Evolutionary conservation across 495 filamentous ascomycete species (phyloP).

Genomic region (Clohesyomyces aquaticus): DNA sequence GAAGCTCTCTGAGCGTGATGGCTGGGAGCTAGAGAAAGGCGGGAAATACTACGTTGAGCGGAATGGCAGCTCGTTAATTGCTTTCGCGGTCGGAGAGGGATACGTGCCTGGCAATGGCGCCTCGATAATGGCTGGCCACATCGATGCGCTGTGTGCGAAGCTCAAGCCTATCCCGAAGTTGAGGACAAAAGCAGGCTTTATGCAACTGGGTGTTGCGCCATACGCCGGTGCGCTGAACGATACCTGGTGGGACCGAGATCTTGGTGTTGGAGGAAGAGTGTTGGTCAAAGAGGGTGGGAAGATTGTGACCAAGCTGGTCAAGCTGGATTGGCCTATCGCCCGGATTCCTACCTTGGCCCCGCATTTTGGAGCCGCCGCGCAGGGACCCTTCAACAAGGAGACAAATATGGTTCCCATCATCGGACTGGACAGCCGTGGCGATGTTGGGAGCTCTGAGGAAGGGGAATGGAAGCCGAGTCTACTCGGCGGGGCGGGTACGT

Average conservation of each 20-base stretch:
- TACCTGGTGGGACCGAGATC: slow-evolving; percentile 95
- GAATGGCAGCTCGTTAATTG: slow-evolving; percentile 83
- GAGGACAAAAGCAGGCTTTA: slow-evolving; percentile 75
- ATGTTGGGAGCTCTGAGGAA: slow-evolving; percentile 46
- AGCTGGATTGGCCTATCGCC: slow-evolving; percentile 92
- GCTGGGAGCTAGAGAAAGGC: slow-evolving; percentile 78
- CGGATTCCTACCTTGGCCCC: slow-evolving; percentile 90
- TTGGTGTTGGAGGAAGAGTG: slow-evolving; percentile 86
- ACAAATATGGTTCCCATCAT: slow-evolving; percentile 95
- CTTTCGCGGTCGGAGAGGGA: slow-evolving; percentile 80
- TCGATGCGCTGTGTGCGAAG: slow-evolving; percentile 85
- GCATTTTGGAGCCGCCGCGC: slow-evolving; percentile 83
- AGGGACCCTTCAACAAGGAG: slow-evolving; percentile 81
- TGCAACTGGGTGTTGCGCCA: slow-evolving; percentile 89
- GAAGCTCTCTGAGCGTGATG: slow-evolving; percentile 76
- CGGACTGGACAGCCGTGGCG: slow-evolving; percentile 79
- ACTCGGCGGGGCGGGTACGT: slow-evolving; percentile 58
- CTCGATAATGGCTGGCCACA: slow-evolving; percentile 80
- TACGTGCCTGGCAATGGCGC: slow-evolving; percentile 88
- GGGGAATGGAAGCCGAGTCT: slow-evolving; percentile 41
- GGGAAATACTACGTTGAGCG: slow-evolving; percentile 88
- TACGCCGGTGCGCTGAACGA: slow-evolving; percentile 84
- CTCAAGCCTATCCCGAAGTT: slow-evolving; percentile 89
- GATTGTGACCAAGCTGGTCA: slow-evolving; percentile 80
- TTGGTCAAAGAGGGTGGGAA: slow-evolving; percentile 81